Evolutionary conservation across 768 basidiomycete genomes (phyloP).

Genomic region (Suillus subluteus): DNA sequence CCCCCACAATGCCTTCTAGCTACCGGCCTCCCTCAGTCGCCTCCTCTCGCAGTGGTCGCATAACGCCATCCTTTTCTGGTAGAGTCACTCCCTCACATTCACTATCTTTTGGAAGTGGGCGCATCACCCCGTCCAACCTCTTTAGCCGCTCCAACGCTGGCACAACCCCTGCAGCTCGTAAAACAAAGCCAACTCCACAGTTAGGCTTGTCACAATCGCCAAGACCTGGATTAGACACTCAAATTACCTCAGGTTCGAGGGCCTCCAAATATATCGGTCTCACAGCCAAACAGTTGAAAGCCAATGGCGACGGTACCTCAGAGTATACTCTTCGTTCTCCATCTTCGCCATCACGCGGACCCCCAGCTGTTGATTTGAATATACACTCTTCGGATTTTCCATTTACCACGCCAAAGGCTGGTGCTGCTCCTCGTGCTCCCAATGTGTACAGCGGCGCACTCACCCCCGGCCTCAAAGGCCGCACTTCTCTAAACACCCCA

Average conservation of each 20-base stretch:
- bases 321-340: slow-evolving; percentile 32
- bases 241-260: slow-evolving; percentile 80
- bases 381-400: slow-evolving; percentile 52
- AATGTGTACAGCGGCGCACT: slow-evolving; percentile 19
- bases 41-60: slow-evolving; percentile 59
- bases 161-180: slow-evolving; percentile 34
- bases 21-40: slow-evolving; percentile 79
- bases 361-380: slow-evolving; percentile 43
- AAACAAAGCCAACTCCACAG: slow-evolving; percentile 34
- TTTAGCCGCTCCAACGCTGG: slow-evolving; percentile 54
- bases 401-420: slow-evolving; percentile 69
- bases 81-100: slow-evolving; percentile 49
- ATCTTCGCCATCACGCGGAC: slow-evolving; percentile 40
- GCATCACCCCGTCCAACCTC: slow-evolving; percentile 59
- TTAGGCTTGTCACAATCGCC: slow-evolving; percentile 38
- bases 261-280: slow-evolving; percentile 84
- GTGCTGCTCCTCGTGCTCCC: slow-evolving; percentile 33
- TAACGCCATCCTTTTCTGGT: slow-evolving; percentile 48
- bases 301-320: slow-evolving; percentile 13
- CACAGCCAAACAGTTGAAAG: slow-evolving; percentile 79
- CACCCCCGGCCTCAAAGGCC: slow-evolving; percentile 31
- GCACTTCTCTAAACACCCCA: slow-evolving; percentile 50
- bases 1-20: slow-evolving; percentile 66
- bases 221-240: slow-evolving; percentile 33
- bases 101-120: slow-evolving; percentile 43